phyloP scores from a whole-genome alignment of 768 basidiomycete species.

The Rhodotorula paludigena region DNA sequence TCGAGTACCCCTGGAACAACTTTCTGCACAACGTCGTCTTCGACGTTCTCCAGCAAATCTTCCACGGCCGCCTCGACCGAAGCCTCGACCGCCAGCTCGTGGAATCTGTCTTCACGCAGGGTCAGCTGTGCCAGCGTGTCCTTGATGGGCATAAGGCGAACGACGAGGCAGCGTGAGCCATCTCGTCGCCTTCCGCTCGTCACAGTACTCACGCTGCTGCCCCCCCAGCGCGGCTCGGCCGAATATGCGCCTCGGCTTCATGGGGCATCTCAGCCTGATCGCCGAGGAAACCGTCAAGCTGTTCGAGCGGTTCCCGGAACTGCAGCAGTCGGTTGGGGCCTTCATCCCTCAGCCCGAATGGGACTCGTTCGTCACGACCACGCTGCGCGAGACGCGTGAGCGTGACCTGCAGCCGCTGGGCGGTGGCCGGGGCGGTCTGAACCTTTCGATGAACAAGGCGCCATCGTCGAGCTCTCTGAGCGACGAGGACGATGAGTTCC shows the following conservation, averaged over 20 bases:
- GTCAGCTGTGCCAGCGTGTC: slow-evolving; percentile 72
- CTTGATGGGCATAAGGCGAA: slow-evolving; percentile 78
- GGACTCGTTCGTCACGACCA: slow-evolving; percentile 81
- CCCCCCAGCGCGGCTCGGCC: slow-evolving; percentile 14
- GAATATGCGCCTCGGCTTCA: slow-evolving; percentile 67
- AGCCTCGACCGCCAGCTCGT: slow-evolving; percentile 79
- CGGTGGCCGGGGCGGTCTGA: slow-evolving; percentile 50
- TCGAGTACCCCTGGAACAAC: slow-evolving; percentile 94
- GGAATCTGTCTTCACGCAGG: slow-evolving; percentile 79
- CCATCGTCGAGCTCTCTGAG: slow-evolving; percentile 22
- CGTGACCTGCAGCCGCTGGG: slow-evolving; percentile 74
- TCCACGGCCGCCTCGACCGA: slow-evolving; percentile 78
- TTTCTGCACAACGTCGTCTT: slow-evolving; percentile 95
- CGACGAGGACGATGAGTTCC: slow-evolving; percentile 43
- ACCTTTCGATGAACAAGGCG: slow-evolving; percentile 12
- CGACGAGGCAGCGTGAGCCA: slow-evolving; percentile 64
- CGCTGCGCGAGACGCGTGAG: slow-evolving; percentile 79
- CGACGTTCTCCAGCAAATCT: slow-evolving; percentile 88
- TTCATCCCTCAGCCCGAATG: slow-evolving; percentile 74
- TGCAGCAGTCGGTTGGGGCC: slow-evolving; percentile 59
- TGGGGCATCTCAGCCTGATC: slow-evolving; percentile 94
- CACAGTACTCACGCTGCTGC: slow-evolving; percentile 39
- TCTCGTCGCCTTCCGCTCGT: slow-evolving; percentile 47
- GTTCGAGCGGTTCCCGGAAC: slow-evolving; percentile 77
- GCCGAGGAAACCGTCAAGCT: slow-evolving; percentile 90